phyloP scores from a whole-genome alignment of 1,284 basidiomycete genomes.

The Ustilago xerochloae region DNA sequence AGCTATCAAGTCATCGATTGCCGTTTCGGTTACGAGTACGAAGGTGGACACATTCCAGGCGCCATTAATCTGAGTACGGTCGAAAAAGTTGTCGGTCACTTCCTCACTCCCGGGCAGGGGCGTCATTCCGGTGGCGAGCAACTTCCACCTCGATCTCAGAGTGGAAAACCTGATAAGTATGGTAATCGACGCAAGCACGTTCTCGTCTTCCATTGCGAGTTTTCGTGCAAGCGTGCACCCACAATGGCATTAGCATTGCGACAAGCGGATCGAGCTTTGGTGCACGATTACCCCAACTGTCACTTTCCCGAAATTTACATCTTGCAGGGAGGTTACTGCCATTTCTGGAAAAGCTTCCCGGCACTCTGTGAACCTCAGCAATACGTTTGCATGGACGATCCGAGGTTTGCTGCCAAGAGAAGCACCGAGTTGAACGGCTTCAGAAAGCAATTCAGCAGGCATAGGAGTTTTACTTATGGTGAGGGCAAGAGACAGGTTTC shows the following conservation, averaged over 20 bases:
- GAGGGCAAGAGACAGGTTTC: slow-evolving; percentile 38
- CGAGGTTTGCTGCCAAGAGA: slow-evolving; percentile 80
- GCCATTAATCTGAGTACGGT: slow-evolving; percentile 93
- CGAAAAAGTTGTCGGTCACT: slow-evolving; percentile 80
- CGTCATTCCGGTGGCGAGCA: slow-evolving; percentile 67
- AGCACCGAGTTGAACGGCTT: slow-evolving; percentile 89
- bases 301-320: slow-evolving; percentile 98
- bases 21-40: slow-evolving; percentile 96
- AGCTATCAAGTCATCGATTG: slow-evolving; percentile 82
- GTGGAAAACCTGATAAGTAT: slow-evolving; percentile 73
- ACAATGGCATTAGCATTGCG: slow-evolving; percentile 96
- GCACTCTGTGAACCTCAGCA: slow-evolving; percentile 80
- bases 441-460: slow-evolving; percentile 75
- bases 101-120: slow-evolving; percentile 74
- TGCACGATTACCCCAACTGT: slow-evolving; percentile 87
- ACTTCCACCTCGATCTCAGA: slow-evolving; percentile 72
- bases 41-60: slow-evolving; percentile 90
- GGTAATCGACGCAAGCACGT: slow-evolving; percentile 77
- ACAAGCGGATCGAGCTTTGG: slow-evolving; percentile 86
- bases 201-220: slow-evolving; percentile 97
- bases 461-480: slow-evolving; percentile 64
- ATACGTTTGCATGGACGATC: slow-evolving; percentile 96
- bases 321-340: slow-evolving; percentile 92
- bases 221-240: slow-evolving; percentile 92
- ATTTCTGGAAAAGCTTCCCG: slow-evolving; percentile 80